Evolutionary conservation across 148 eudicot species (phyloP), one percentile per base, ranked within the genome.

Genomic region (Dysphania ambrosioides): DNA sequence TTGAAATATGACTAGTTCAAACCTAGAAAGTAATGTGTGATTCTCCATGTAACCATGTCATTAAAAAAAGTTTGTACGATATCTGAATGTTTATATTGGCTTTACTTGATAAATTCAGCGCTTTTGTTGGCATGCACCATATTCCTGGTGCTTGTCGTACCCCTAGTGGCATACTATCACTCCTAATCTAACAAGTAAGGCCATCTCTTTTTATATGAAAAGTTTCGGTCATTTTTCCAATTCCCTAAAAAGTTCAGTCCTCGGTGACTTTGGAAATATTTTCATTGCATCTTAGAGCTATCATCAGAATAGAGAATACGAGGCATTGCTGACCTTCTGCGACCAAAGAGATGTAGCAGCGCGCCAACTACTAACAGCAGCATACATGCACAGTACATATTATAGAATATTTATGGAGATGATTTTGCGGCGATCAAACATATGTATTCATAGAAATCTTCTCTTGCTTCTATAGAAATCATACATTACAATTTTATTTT

Each of bases 91-190:
- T 58, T 55, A 49, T 68, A 23, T 9, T 27, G 35, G 61, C 32
- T 55, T 36, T 74, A 62, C 68, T 53, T 74, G 21, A 29, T n/a
- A 79, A 79, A 66, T 68, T 57, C 81, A 78, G 81, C 79, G 19
- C 2, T 78, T 71, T 32, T 68, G 78, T 74, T 77, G 79, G 61
- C 81, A 42, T 78, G 78, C 75, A n/a, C 72, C 61, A 73, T 82
- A 32, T 56, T 66, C 81, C 63, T 82, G 66, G 62, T 78, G 44
- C 59, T 82, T 64, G 81, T 63, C 36, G 58, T 82, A 41, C 81
- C 84, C 55, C 55, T 82, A 23, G 55, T 74, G 69, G 72, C 74
- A 59, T 73, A 60, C 34, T 26, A 65, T 68, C 78, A 74, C 36
- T 61, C 35, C 73, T 72, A 23, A 18, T 32, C 19, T 61, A 62